Conservation (phyloP, 2,329 filamentous ascomycete species). For the Sarocladium kiliense region DNA sequence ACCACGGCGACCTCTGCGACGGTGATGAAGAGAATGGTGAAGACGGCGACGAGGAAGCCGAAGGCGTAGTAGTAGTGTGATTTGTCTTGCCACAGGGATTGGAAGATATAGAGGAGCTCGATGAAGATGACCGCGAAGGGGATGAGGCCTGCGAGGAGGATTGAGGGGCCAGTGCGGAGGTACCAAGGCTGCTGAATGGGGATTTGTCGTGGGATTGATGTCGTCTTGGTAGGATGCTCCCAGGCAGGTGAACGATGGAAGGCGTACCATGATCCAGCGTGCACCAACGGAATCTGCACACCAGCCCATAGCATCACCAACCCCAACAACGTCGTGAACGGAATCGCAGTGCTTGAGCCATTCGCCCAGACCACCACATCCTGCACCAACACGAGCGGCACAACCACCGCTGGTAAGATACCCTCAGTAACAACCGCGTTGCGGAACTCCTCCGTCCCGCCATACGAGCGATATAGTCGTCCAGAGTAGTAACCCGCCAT, state of each 20-base stretch:
- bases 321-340: slow-evolving; percentile 71
- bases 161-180: slow-evolving; percentile 54
- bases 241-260: slow-evolving; percentile 57
- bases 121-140: slow-evolving; percentile 88
- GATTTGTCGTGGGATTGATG: slow-evolving; percentile 64
- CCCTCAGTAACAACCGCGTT: slow-evolving; percentile 74
- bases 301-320: slow-evolving; percentile 76
- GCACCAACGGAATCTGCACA: slow-evolving; percentile 80
- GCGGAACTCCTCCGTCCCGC: slow-evolving; percentile 66
- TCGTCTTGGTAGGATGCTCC: slow-evolving; percentile 79
- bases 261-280: slow-evolving; percentile 73
- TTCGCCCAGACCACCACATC: slow-evolving; percentile 91
- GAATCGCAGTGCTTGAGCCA: slow-evolving; percentile 80
- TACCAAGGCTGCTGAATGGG: slow-evolving; percentile 70
- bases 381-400: slow-evolving; percentile 69
- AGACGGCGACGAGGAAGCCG: slow-evolving; percentile 74
- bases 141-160: slow-evolving; percentile 69
- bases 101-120: slow-evolving; percentile 81
- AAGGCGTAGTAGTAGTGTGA: slow-evolving; percentile 90
- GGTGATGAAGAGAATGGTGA: slow-evolving; percentile 65
- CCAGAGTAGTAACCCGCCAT: slow-evolving; percentile 88
- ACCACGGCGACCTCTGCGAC: slow-evolving; percentile 82
- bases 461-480: slow-evolving; percentile 77
- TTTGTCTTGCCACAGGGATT: slow-evolving; percentile 86
- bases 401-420: slow-evolving; percentile 74